Conservation (phyloP, 202 grass and related monocot genomes). For the Zoysia matrella region DNA sequence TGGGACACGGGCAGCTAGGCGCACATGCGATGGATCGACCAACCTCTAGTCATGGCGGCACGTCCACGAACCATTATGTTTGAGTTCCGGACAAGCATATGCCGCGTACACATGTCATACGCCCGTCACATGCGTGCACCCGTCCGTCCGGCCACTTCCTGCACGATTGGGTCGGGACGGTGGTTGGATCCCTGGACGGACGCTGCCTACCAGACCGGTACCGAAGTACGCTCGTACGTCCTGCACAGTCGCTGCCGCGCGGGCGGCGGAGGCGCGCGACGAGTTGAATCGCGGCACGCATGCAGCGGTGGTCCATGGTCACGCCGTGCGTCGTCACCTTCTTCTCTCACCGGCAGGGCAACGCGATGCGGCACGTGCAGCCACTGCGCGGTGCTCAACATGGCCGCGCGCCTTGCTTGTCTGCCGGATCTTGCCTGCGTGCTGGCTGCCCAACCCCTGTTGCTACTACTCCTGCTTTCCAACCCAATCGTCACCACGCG, state of each 20-base stretch:
- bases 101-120: conserved; percentile 25
- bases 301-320: not conserved
- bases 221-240: not conserved
- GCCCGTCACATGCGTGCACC: conserved; percentile 14
- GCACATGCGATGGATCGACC: conserved; percentile 20
- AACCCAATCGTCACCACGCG: not conserved
- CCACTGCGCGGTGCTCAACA: conserved; percentile 42
- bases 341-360: not conserved
- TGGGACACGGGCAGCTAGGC: conserved; percentile 18
- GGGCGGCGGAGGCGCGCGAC: conserved; percentile 6
- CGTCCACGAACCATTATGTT: conserved; percentile 33
- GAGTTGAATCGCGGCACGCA: too few species aligned
- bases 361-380: conserved; percentile 37
- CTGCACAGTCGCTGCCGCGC: conserved; percentile 9
- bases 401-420: conserved; percentile 50
- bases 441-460: not conserved
- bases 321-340: not conserved
- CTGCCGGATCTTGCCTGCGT: conserved; percentile 51
- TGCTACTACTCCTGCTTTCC: not conserved
- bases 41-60: conserved; percentile 24
- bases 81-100: not conserved
- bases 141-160: not conserved
- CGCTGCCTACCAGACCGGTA: not conserved
- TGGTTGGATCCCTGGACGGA: not conserved
- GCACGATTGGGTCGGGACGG: not conserved